Percentiles rank a stretch among this genome's conserved stretches.
Evolutionary conservation across 169 alveolate species (phyloP).

Genomic region (Plasmodium vivax): DNA sequence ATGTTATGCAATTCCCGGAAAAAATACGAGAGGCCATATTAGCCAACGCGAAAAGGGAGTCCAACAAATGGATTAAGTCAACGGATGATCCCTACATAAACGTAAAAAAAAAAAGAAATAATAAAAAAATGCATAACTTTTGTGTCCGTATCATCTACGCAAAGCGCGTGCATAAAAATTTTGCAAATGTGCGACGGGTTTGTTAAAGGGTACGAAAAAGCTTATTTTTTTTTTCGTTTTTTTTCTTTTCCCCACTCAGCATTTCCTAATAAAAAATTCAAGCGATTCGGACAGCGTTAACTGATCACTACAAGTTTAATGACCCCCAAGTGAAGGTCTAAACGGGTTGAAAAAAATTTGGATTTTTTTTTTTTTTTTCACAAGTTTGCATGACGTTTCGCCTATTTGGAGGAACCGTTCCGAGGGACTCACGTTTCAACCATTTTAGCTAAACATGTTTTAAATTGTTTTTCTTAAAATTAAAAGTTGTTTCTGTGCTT

Average conservation of each 20-base stretch:
- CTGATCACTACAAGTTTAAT: neutral
- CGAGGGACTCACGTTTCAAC: neutral
- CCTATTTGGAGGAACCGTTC: neutral
- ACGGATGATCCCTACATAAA: conserved; percentile 73
- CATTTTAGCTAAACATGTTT: neutral
- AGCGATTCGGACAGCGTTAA: conserved; percentile 42
- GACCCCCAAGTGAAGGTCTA: neutral
- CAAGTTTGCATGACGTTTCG: neutral
- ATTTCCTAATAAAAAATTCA: conserved; percentile 44
- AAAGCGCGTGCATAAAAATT: neutral
- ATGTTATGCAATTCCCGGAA: conserved; percentile 53
- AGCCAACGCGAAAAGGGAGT: conserved; percentile 32
- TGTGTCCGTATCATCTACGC: neutral
- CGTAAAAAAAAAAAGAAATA: conserved; percentile 2
- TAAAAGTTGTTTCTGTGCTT: neutral
- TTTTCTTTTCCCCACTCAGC: conserved; percentile 22
- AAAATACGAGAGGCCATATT: conserved; percentile 54
- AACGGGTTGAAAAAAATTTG: neutral
- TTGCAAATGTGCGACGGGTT: neutral
- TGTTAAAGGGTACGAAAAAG: neutral
- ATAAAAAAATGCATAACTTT: neutral
- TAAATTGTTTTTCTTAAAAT: neutral
- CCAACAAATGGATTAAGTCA: conserved; percentile 64
- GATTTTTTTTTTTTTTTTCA: neutral
- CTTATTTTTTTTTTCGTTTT: neutral